A percentile compares a stretch with the other conserved stretches of the same genome.
phyloP scores from a whole-genome alignment of 768 basidiomycete genomes.

The Phylloporus sp. region DNA sequence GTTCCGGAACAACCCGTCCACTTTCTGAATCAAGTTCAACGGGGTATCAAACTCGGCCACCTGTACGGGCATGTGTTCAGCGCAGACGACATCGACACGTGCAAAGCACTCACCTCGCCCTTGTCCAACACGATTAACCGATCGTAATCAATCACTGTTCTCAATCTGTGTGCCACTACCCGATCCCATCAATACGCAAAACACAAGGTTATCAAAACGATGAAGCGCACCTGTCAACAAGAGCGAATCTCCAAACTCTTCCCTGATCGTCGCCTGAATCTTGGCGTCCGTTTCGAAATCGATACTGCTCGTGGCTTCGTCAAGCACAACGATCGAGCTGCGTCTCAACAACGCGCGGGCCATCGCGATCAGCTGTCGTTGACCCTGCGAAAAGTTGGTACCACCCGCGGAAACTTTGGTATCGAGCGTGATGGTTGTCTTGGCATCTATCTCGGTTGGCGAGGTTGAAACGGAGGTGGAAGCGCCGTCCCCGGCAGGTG shows the following conservation, averaged over 20 bases:
- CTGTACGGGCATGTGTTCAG: slow-evolving; percentile 10
- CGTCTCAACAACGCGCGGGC: slow-evolving; percentile 72
- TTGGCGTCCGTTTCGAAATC: slow-evolving; percentile 87
- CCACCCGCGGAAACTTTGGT: slow-evolving; percentile 84
- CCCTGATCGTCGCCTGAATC: slow-evolving; percentile 84
- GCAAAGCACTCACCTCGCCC: slow-evolving; percentile 30
- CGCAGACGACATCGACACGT: background rate
- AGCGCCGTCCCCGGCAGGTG: slow-evolving; percentile 38
- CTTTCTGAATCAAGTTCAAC: slow-evolving; percentile 57
- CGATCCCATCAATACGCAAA: slow-evolving; percentile 1
- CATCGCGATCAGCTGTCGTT: slow-evolving; percentile 85
- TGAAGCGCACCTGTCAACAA: slow-evolving; percentile 60
- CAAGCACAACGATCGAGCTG: slow-evolving; percentile 72
- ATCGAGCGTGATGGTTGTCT: slow-evolving; percentile 59
- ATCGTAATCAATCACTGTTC: slow-evolving; percentile 80
- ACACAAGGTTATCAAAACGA: too few relatives aligned
- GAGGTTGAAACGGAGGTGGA: slow-evolving; percentile 40
- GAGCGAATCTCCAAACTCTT: slow-evolving; percentile 75
- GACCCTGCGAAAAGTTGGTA: slow-evolving; percentile 89
- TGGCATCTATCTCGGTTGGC: slow-evolving; percentile 53
- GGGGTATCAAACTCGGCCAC: slow-evolving; percentile 72
- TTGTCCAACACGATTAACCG: slow-evolving; percentile 72
- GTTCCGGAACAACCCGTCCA: slow-evolving; percentile 59
- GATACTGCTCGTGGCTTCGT: slow-evolving; percentile 84
- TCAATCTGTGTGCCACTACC: slow-evolving; percentile 63